Percentiles rank a stretch among this genome's conserved stretches.
phyloP scores from a whole-genome alignment of 768 basidiomycete species.

The Strobilomyces confusus region DNA sequence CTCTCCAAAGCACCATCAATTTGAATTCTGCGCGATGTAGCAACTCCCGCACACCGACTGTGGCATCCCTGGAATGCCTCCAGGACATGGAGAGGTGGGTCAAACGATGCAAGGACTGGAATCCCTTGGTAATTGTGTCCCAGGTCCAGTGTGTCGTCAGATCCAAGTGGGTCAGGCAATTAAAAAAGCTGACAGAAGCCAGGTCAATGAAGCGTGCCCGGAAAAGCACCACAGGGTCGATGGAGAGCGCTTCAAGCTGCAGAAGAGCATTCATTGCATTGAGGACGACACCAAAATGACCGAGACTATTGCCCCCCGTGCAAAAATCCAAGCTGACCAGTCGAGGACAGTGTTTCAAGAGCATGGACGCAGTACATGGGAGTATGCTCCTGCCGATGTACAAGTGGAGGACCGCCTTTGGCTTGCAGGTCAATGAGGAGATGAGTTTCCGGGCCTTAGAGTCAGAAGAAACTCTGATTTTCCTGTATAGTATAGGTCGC shows the following conservation, averaged over 20 bases:
- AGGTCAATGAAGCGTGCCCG: not conserved
- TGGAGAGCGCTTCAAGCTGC: not conserved
- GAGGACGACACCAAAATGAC: not conserved
- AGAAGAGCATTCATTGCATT: not conserved
- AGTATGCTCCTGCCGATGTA: not conserved
- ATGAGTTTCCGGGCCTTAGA: not conserved
- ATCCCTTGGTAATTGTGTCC: not conserved
- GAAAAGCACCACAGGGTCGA: not conserved
- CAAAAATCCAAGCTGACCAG: not conserved
- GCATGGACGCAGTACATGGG: not conserved
- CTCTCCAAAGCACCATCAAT: not conserved
- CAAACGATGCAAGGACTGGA: not conserved
- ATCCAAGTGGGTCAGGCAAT: not conserved
- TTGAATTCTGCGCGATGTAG: not conserved
- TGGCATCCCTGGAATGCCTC: not conserved
- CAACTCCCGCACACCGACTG: not conserved
- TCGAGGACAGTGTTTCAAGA: not conserved
- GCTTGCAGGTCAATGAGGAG: not conserved
- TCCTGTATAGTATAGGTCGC: not conserved
- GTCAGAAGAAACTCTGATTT: not conserved
- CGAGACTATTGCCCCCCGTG: not conserved
- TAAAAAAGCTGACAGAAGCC: not conserved
- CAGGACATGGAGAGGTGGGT: not conserved
- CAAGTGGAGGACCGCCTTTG: not conserved
- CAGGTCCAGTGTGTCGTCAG: not conserved